phyloP scores from a whole-genome alignment of 2,329 filamentous ascomycete genomes.

The Stachybotrys elegans region DNA sequence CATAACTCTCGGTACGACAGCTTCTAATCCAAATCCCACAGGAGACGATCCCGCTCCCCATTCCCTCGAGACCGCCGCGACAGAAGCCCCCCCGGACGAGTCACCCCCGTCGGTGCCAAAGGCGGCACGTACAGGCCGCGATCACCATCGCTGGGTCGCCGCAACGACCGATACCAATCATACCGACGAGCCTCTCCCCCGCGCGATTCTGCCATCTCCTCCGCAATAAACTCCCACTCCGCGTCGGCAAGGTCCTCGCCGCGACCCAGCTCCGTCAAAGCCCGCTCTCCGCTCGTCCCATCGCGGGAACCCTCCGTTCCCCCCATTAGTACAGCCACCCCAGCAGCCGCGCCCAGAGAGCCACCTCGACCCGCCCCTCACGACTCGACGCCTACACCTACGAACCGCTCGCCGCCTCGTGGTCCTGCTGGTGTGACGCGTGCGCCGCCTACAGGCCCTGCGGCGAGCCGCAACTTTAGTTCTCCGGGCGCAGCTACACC shows the following conservation, averaged over 20 bases:
- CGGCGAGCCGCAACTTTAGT: constrained; percentile 32
- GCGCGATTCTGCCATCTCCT: constrained; percentile 44
- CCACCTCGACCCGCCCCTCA: constrained; percentile 18
- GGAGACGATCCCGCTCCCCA: constrained; percentile 52
- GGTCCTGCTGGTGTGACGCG: constrained; percentile 49
- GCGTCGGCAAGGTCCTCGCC: constrained; percentile 49
- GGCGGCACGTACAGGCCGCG: constrained; percentile 47
- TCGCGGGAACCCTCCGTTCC: too few species aligned
- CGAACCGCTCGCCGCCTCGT: constrained; percentile 44
- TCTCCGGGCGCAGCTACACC: constrained; percentile 27
- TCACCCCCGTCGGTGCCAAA: constrained; percentile 21
- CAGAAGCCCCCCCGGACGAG: constrained; percentile 23
- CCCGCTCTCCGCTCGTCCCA: constrained; percentile 40
- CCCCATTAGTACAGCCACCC: too few species aligned
- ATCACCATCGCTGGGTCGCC: constrained; percentile 45
- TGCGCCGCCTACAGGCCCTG: constrained; percentile 41
- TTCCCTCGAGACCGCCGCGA: constrained; percentile 40
- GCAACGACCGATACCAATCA: constrained; percentile 37
- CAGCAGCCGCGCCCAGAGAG: constrained; percentile 20
- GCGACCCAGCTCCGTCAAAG: constrained; percentile 40
- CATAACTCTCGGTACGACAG: too few species aligned
- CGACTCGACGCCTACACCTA: constrained; percentile 18
- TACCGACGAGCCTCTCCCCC: constrained; percentile 43
- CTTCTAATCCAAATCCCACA: constrained; percentile 23
- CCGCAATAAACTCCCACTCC: constrained; percentile 44